Evolutionary conservation across 129 eudicot species (phyloP).

Genomic region (Dittrichia graveolens): DNA sequence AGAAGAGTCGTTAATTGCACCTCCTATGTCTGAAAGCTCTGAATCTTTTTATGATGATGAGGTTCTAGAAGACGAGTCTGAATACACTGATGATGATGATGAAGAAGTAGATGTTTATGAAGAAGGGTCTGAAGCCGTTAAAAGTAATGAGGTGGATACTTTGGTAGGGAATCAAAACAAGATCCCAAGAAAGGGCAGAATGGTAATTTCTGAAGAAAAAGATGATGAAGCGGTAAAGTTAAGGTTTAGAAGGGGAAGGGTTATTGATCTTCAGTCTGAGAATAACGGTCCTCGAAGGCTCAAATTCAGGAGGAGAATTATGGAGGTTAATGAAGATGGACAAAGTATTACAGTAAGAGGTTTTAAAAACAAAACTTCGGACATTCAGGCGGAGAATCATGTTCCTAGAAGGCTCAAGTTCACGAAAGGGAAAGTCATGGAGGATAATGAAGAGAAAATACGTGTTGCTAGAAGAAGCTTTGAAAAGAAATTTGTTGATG

Average conservation of each 20-base stretch:
- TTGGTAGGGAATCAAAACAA: slow-evolving; percentile 25
- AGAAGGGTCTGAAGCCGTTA: slow-evolving; percentile 31
- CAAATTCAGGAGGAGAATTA: slow-evolving; percentile 56
- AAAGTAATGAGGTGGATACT: slow-evolving; percentile 20
- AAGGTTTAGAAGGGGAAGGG: slow-evolving; percentile 72
- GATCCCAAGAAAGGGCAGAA: slow-evolving; percentile 40
- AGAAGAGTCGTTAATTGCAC: slow-evolving; percentile 19
- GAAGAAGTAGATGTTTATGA: slow-evolving; percentile 29
- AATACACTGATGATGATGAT: slow-evolving; percentile 31
- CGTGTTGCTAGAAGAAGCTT: slow-evolving; percentile 35
- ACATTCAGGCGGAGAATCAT: neutral
- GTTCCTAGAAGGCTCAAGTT: too few species aligned
- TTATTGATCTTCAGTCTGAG: slow-evolving; percentile 57
- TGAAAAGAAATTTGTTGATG: slow-evolving; percentile 38
- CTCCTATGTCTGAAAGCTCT: slow-evolving; percentile 36
- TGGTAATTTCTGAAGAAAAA: slow-evolving; percentile 40
- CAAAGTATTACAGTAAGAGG: slow-evolving; percentile 22
- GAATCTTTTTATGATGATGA: slow-evolving; percentile 31
- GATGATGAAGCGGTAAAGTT: slow-evolving; percentile 40
- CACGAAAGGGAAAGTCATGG: slow-evolving; percentile 25
- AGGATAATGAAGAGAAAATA: slow-evolving; percentile 13
- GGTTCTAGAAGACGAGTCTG: slow-evolving; percentile 37
- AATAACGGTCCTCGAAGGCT: slow-evolving; percentile 65
- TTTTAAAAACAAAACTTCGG: slow-evolving; percentile 21
- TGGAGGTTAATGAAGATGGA: slow-evolving; percentile 35